phyloP scores from a whole-genome alignment of 257 asterid genomes.

The Fraxinus pennsylvanica region DNA sequence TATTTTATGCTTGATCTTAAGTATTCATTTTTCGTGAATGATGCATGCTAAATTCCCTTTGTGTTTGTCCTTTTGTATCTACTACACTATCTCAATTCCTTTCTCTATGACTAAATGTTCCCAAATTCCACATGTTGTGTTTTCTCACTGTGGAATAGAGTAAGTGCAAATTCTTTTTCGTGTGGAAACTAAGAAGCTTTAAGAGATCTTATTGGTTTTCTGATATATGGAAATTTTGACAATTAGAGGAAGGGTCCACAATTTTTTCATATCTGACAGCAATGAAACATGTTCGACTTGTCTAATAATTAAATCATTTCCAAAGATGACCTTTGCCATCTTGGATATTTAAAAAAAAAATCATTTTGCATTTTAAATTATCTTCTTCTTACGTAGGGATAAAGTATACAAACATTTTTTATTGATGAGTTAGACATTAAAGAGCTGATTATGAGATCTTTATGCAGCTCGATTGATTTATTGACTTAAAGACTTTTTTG shows the following conservation, averaged over 20 bases:
- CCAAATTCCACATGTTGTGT: background rate
- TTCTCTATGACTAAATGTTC: no score
- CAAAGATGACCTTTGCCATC: background rate
- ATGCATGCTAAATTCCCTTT: background rate
- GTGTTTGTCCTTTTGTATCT: background rate
- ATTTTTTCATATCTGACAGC: no score
- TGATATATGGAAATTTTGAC: no score
- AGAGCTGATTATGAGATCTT: background rate
- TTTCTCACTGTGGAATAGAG: background rate
- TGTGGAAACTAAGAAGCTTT: no score
- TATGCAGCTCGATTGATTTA: background rate
- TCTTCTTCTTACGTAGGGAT: background rate
- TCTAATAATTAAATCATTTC: no score
- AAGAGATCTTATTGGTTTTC: no score
- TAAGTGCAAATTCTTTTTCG: no score
- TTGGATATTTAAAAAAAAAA: background rate
- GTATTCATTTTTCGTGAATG: background rate
- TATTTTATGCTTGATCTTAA: background rate
- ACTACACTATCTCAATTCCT: background rate
- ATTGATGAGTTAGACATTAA: background rate
- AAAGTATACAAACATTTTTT: background rate
- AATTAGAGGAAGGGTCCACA: no score
- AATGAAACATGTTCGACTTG: no score
- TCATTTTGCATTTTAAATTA: background rate
- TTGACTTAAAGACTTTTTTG: constrained; percentile 8